Base-by-base conservation (phyloP, 2,329 filamentous ascomycete species). In the Sarocladium brachiariae region DNA sequence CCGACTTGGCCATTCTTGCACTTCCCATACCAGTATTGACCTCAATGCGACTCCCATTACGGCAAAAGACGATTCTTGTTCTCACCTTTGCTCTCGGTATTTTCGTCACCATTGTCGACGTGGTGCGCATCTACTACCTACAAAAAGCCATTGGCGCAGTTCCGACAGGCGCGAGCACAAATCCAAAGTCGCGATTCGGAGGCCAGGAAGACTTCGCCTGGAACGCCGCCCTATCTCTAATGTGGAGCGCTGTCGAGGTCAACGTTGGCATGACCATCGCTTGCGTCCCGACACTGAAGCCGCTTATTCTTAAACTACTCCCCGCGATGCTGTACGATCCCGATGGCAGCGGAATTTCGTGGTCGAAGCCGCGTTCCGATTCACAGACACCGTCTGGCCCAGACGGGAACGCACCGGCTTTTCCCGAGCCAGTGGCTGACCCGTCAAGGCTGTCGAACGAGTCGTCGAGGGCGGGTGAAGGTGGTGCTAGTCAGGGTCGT, bases 231-330 rank as follows among this genome's bases (percentile, higher is more conserved):
- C 70, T 90, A 4, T 88, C 89, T 0, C 85, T 95, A 62, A 92
- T 96, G 87, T 97, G 91, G 92, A 92, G 87, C 14, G 87, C 86
- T 11, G 83, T 96, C 50, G 91, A 96, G 65, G 89, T 96, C 61
- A 93, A 95, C 57, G 75, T 95, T 1, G 91, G 89, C 16, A 90
- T 96, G 58, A 85, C 90, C 56, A 95, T 89, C 62, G 91, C 87
- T 37, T 96, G 90, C 59, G 87, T 96, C n/a, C 92, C 92, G 8
- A 92, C 87, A 0, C 71, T 96, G 54, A 96, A 96, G 63, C 91
- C 92, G 1, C 72, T 97, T 6, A 83, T 92, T 51, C 80, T 87
- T 56, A 75, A 75, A 53, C 73, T 82, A 49, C 66, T 82, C n/a
- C 79, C 79, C 2, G 65, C 71, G 18, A 78, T 81, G 69, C 62